Percentiles rank a stretch among this genome's conserved stretches.
These are phyloP conservation scores for Gymnopus androsaceus DNA, from an alignment of 1,284 basidiomycete species.

Conservation along the genomic window DNA sequence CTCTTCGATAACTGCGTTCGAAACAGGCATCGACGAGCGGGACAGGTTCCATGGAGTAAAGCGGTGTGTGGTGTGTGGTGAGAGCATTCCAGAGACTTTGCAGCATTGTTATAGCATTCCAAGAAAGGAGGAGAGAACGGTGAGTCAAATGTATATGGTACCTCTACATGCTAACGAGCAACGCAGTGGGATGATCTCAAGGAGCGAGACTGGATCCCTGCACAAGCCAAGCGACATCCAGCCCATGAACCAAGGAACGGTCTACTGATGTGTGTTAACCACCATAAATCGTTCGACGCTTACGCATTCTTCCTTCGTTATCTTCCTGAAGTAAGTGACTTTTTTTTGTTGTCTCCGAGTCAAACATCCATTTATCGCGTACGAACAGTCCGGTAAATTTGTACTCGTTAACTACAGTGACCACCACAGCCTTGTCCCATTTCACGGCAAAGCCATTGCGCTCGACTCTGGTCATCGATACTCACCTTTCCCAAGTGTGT, in stretches of 20 bases:
- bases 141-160: not conserved
- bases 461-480: conserved; percentile 18
- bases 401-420: conserved; percentile 13
- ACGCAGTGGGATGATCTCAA: conserved; percentile 5
- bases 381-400: not conserved
- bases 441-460: conserved; percentile 27
- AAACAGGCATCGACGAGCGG: conserved; percentile 22
- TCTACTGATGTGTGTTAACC: conserved; percentile 2
- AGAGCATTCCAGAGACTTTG: not conserved
- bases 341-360: no score
- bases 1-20: conserved; percentile 22
- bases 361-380: not conserved
- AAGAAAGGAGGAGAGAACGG: not conserved
- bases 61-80: conserved; percentile 21
- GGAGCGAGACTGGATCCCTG: conserved; percentile 11
- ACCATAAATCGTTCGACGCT: conserved; percentile 12
- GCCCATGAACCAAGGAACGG: conserved; percentile 10
- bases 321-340: no score
- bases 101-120: conserved; percentile 19
- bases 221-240: not conserved
- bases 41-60: conserved; percentile 20
- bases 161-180: not conserved
- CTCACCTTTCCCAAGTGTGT: conserved; percentile 16
- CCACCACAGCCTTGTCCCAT: conserved; percentile 14
- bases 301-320: conserved; percentile 14